phyloP scores from a whole-genome alignment of 139 green algal species.

The Eudorina sp. region DNA sequence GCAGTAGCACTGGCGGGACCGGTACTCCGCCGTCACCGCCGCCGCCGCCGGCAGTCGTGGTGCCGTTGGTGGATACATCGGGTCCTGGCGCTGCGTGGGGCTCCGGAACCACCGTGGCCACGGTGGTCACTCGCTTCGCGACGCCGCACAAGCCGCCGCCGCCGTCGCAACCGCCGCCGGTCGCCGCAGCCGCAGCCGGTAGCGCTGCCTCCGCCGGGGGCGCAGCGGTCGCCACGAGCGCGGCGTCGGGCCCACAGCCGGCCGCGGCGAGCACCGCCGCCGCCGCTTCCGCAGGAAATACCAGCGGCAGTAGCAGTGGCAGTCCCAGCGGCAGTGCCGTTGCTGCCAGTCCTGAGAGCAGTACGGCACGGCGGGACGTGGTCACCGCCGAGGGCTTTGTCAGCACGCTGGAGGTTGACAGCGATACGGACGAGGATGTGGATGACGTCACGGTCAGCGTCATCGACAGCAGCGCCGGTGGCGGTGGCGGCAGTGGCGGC shows the following conservation, averaged over 20 bases:
- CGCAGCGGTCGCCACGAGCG: neutral
- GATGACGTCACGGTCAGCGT: neutral
- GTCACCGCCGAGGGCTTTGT: constrained; percentile 7
- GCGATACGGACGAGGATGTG: neutral
- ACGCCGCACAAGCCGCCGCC: neutral
- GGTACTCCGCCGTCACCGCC: neutral
- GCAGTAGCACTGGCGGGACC: neutral
- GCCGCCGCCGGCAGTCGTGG: neutral
- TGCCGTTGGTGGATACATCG: constrained; percentile 18
- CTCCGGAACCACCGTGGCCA: neutral
- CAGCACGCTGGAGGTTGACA: neutral
- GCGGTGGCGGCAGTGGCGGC: neutral
- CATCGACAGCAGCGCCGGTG: neutral
- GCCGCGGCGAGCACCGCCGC: neutral
- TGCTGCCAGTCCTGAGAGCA: too few species aligned
- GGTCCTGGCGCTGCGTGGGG: neutral
- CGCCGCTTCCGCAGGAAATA: neutral
- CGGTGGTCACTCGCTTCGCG: constrained; percentile 23
- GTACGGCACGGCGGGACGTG: neutral
- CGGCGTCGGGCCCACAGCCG: neutral
- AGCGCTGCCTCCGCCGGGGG: neutral
- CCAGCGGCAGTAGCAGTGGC: too few species aligned
- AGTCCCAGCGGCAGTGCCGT: too few species aligned
- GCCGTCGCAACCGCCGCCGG: too few species aligned
- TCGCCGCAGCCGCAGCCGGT: neutral